These are phyloP conservation scores for Wallemia ichthyophaga DNA, from an alignment of 1,284 basidiomycete species.

Conservation along the genomic window DNA sequence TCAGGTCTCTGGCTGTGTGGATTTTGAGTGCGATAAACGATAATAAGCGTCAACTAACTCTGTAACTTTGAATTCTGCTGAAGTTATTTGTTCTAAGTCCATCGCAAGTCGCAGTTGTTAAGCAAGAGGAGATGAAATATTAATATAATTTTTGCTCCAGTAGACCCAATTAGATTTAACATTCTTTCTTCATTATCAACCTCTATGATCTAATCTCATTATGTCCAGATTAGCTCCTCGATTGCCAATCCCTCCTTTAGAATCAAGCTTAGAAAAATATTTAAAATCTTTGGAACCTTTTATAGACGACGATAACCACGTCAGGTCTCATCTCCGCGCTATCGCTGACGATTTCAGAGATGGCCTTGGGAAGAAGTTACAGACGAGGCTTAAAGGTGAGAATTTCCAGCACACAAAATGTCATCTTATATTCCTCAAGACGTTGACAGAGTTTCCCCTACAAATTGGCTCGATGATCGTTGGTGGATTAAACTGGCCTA, in stretches of 20 bases:
- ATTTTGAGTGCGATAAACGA: neutral
- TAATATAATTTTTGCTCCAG: too few species aligned
- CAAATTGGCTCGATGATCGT: slow-evolving; percentile 88
- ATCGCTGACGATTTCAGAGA: slow-evolving; percentile 37
- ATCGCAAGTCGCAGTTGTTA: neutral
- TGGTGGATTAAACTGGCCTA: slow-evolving; percentile 78
- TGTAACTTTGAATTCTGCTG: neutral
- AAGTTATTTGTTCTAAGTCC: neutral
- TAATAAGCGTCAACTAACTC: neutral
- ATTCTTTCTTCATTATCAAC: neutral
- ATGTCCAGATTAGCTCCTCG: slow-evolving; percentile 20
- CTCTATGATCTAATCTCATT: neutral
- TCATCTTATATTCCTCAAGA: slow-evolving; percentile 20
- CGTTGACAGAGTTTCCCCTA: slow-evolving; percentile 50
- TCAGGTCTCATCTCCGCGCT: slow-evolving; percentile 10
- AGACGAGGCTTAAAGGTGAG: slow-evolving; percentile 50
- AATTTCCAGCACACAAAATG: neutral
- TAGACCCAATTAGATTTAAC: neutral
- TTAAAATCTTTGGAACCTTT: slow-evolving; percentile 51
- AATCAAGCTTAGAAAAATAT: slow-evolving; percentile 47
- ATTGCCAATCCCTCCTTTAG: slow-evolving; percentile 57
- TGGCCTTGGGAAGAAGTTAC: slow-evolving; percentile 38
- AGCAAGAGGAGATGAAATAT: neutral
- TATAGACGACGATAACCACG: slow-evolving; percentile 35
- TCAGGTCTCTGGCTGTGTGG: neutral